phyloP scores from a whole-genome alignment of 73 alveolate species.

The Paramecium tetraurelia region DNA sequence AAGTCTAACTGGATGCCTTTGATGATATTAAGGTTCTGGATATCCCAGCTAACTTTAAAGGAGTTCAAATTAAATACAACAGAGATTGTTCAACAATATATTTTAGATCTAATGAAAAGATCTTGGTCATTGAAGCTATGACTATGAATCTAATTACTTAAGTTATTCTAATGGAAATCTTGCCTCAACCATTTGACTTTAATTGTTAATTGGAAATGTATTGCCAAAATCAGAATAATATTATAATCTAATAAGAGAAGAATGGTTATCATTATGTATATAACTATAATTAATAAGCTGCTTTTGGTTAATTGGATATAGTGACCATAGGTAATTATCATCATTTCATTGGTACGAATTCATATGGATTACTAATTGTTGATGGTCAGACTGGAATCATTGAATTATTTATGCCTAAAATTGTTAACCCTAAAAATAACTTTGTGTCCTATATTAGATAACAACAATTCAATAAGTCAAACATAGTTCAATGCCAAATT shows the following conservation, averaged over 20 bases:
- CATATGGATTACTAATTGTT: neutral
- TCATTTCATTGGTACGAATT: neutral
- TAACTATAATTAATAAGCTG: neutral
- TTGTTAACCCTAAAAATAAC: neutral
- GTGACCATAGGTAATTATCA: neutral
- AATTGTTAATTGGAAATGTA: neutral
- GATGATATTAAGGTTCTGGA: neutral
- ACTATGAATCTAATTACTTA: neutral
- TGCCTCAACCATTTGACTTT: neutral
- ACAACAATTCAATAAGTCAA: neutral
- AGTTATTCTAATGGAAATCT: neutral
- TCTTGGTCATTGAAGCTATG: neutral
- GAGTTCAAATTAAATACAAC: neutral
- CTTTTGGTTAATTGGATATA: neutral
- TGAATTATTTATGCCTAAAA: neutral
- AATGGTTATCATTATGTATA: neutral
- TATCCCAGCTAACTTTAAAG: neutral
- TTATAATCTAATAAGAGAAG: neutral
- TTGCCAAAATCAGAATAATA: neutral
- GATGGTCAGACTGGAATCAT: neutral
- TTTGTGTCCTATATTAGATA: neutral
- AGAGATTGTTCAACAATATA: neutral
- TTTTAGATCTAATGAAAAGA: neutral
- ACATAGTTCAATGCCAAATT: neutral
- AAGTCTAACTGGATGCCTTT: neutral